Evolutionary conservation across 2,329 filamentous ascomycete genomes (phyloP).

Genomic region (Colletotrichum sp.): DNA sequence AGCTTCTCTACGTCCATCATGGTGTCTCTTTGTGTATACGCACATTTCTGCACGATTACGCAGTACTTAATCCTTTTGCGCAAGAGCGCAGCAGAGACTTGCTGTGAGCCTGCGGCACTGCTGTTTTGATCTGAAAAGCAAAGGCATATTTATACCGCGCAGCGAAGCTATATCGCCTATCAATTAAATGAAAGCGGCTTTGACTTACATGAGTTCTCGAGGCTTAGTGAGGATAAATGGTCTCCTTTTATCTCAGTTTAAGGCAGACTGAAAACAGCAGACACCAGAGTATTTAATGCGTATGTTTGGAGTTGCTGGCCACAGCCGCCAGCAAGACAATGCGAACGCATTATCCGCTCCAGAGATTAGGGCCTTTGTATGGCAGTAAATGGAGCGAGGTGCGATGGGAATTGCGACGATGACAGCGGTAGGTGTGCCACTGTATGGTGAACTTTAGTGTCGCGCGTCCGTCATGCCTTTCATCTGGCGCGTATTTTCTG

Average conservation of each 20-base stretch:
- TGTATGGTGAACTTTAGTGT: neutral
- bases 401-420: neutral
- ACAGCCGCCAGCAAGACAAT: neutral
- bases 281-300: neutral
- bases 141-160: neutral
- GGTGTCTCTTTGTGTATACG: neutral
- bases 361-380: neutral
- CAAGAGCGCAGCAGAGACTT: no score
- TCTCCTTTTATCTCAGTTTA: neutral
- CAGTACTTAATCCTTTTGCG: neutral
- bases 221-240: rapidly evolving
- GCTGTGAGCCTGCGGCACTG: no score
- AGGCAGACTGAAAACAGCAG: neutral
- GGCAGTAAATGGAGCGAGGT: rapidly evolving
- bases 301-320: rapidly evolving
- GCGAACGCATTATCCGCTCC: neutral
- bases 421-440: neutral
- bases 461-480: neutral
- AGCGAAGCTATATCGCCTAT: neutral
- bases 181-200: neutral
- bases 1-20: neutral
- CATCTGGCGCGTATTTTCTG: neutral
- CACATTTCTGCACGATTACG: neutral
- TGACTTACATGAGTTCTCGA: rapidly evolving
- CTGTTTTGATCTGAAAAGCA: neutral